phyloP scores from a whole-genome alignment of 192 early-diverging fungal genomes.

The Diversispora epigaea region DNA sequence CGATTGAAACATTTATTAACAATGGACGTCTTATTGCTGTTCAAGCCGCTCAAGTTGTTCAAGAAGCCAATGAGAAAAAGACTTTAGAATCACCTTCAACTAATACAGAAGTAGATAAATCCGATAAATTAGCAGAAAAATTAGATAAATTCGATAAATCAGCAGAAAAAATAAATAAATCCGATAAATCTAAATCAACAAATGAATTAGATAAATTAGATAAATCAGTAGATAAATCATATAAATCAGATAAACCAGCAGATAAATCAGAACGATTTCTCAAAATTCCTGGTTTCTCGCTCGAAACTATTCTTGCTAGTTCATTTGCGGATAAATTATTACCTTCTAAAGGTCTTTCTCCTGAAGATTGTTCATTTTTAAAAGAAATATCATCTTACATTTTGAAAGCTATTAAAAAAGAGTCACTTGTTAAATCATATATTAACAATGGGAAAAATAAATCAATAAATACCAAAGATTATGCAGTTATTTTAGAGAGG shows the following conservation, averaged over 20 bases:
- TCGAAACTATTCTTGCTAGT: neutral
- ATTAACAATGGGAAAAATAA: neutral
- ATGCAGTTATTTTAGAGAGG: neutral
- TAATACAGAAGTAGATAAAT: too few relatives aligned
- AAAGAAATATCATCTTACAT: neutral
- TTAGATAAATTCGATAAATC: neutral
- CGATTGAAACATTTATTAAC: neutral
- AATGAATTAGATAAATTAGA: too few relatives aligned
- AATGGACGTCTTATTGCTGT: conserved; percentile 1
- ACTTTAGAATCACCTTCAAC: too few relatives aligned
- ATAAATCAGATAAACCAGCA: too few relatives aligned
- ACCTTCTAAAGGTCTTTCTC: neutral
- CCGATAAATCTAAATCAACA: neutral
- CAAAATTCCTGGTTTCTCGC: neutral
- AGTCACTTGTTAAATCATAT: neutral
- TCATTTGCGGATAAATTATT: neutral
- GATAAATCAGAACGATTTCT: neutral
- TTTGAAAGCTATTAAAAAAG: conserved; percentile 5
- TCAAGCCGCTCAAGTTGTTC: neutral
- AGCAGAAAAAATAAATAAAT: neutral
- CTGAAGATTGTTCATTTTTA: neutral
- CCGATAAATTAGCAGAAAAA: neutral
- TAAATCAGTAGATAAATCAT: neutral
- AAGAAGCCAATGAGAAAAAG: too few relatives aligned
- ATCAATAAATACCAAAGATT: neutral